phyloP scores from a whole-genome alignment of 139 green algal genomes.

The Ostreobium quekettii region DNA sequence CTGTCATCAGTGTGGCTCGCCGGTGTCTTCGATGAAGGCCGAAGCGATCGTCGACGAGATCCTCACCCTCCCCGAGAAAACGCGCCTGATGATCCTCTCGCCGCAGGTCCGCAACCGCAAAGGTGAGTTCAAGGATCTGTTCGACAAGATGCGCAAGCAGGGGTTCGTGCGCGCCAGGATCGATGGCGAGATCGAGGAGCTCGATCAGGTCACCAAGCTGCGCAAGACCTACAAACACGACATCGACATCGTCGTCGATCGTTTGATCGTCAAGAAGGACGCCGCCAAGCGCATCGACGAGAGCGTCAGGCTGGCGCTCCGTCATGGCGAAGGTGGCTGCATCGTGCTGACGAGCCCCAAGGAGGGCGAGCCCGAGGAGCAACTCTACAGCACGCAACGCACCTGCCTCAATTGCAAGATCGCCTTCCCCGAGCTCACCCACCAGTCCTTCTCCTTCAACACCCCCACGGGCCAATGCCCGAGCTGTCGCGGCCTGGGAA shows the following conservation, averaged over 20 bases:
- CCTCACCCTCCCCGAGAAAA: background rate
- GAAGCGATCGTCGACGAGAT: conserved; percentile 1
- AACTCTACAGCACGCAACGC: too few species aligned
- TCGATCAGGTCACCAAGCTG: background rate
- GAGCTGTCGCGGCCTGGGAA: too few species aligned
- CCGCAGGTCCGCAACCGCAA: conserved; percentile 1
- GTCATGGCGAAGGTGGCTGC: background rate
- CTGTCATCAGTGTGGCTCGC: too few species aligned
- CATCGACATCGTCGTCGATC: conserved; percentile 15
- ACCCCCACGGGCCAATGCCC: too few species aligned
- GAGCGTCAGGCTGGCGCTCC: background rate
- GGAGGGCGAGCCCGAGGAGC: background rate
- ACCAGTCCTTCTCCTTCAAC: too few species aligned
- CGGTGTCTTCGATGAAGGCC: too few species aligned
- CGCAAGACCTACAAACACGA: conserved; percentile 9
- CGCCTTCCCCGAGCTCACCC: conserved; percentile 10
- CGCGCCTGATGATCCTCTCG: background rate
- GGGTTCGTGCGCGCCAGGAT: conserved; percentile 10
- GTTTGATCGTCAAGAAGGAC: background rate
- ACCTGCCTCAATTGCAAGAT: conserved; percentile 4
- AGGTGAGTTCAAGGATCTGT: background rate
- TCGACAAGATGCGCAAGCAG: conserved; percentile 4
- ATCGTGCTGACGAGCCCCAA: background rate
- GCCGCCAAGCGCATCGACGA: background rate
- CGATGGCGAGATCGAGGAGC: conserved; percentile 1